These are phyloP conservation scores for Boeremia lycopersici DNA, from an alignment of 2,329 filamentous ascomycete species.

Conservation along the genomic window DNA sequence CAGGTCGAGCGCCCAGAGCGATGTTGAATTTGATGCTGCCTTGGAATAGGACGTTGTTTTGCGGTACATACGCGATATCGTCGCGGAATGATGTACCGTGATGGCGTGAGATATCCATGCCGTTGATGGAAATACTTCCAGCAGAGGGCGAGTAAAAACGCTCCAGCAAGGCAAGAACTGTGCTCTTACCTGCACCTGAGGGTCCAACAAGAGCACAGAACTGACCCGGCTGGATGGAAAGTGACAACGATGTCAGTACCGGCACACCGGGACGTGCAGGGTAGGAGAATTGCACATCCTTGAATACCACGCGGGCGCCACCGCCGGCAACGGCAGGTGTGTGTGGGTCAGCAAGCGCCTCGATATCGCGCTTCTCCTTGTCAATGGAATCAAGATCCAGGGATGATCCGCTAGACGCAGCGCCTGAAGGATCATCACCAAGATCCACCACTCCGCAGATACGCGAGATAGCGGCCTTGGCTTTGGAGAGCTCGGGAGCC, in stretches of 20 bases:
- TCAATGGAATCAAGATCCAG: slow-evolving; percentile 79
- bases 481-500: slow-evolving; percentile 74
- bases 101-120: slow-evolving; percentile 52
- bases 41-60: slow-evolving; percentile 56
- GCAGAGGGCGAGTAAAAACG: slow-evolving; percentile 60
- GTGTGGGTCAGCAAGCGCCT: slow-evolving; percentile 34
- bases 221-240: slow-evolving; percentile 63
- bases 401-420: slow-evolving; percentile 85
- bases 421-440: slow-evolving; percentile 23
- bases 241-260: slow-evolving; percentile 62
- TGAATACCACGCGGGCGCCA: slow-evolving; percentile 58
- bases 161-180: slow-evolving; percentile 62
- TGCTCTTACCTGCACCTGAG: slow-evolving; percentile 71
- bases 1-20: slow-evolving; percentile 57
- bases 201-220: slow-evolving; percentile 70
- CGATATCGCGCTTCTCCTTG: slow-evolving; percentile 39
- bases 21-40: slow-evolving; percentile 57
- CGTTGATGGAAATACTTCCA: slow-evolving; percentile 61
- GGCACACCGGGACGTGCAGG: slow-evolving; percentile 64
- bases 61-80: slow-evolving; percentile 54
- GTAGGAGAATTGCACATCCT: slow-evolving; percentile 68
- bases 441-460: slow-evolving; percentile 67
- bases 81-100: slow-evolving; percentile 50
- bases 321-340: slow-evolving; percentile 73
- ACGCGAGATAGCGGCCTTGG: slow-evolving; percentile 72